A percentile compares a stretch with the other conserved stretches of the same genome.
Conservation (phyloP, 108 stramenopile species). For the Bacterosira constricta region DNA sequence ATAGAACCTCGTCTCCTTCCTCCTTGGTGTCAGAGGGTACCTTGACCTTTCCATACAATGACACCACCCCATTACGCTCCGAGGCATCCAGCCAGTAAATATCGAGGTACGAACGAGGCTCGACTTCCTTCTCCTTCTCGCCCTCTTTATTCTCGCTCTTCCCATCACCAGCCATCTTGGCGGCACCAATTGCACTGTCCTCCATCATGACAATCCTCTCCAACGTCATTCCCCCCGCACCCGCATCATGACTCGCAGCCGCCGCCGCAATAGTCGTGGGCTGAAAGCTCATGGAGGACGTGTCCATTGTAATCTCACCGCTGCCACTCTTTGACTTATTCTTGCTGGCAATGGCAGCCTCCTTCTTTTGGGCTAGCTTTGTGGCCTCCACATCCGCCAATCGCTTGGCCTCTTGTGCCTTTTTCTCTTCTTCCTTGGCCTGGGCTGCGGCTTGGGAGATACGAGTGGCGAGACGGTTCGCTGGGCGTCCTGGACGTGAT, state of each 20-base stretch:
- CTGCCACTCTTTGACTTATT: slow-evolving; percentile 7
- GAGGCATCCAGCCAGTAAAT: slow-evolving; percentile 96
- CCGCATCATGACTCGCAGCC: slow-evolving; percentile 4
- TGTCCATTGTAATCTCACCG: slow-evolving; percentile 39
- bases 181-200: neutral
- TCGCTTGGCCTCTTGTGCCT: slow-evolving; percentile 1
- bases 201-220: slow-evolving; percentile 19
- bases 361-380: slow-evolving; percentile 10
- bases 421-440: slow-evolving; percentile 24
- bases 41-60: slow-evolving; percentile 93
- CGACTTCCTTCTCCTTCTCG: neutral
- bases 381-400: slow-evolving; percentile 10
- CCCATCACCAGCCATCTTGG: slow-evolving; percentile 6
- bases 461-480: slow-evolving; percentile 28
- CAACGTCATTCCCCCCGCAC: slow-evolving; percentile 17
- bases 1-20: slow-evolving; percentile 44
- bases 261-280: slow-evolving; percentile 63
- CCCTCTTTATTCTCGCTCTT: slow-evolving; percentile 1
- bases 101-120: slow-evolving; percentile 67
- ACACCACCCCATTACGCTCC: slow-evolving; percentile 90
- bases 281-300: slow-evolving; percentile 54
- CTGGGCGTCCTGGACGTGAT: neutral
- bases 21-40: slow-evolving; percentile 34
- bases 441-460: slow-evolving; percentile 22
- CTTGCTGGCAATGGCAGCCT: no score